Base-by-base conservation (phyloP, 768 basidiomycete genomes). In the Tricholomella constricta region DNA sequence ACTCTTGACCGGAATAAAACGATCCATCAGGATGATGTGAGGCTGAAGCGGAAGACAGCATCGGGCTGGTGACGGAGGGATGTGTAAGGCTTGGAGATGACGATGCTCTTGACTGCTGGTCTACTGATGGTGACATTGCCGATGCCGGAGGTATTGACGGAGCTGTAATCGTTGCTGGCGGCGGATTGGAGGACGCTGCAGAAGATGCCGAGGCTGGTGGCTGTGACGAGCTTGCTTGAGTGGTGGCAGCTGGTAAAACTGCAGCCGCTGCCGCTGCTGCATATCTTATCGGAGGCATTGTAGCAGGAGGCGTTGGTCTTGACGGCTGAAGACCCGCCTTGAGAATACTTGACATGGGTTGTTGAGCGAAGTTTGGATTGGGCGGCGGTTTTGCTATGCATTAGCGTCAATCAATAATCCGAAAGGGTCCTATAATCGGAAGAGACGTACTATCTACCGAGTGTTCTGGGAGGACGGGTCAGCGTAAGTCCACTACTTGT, bases 41-140 rank as follows among this genome's bases (percentile, higher is more conserved):
- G 27, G 75, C 80, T 32, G 81, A 82, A 12, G 89, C 87, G 22
- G 81, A 90, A 15, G 90, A 91, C 47, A 91, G 61, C 75, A 91
- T 85, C 0, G 90, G 90, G 58, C 90, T 93, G 51, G 88, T 87
- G 44, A 87, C 76, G 5, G 91, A 91, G 34, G 83, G 86, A 69
- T 92, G 89, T n/a, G 91, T 92, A 49, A 92, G 72, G 65, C 90
- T 93, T 25, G 91, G 90, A 8, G 91, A 91, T 0, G 88, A 83
- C 11, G 83, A 70, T 27, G 73, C 65, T 27, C 75, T 72, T 27
- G 79, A 72, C 42, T 72, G 68, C 12, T 78, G 76, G 48, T 76
- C 76, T 37, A 72, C 56, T 41, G 47, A n/a, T 42, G 55, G 57
- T 35, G 72, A 42, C 20, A 68, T 51, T 34, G 72, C 60, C 27